Evolutionary conservation across 129 eudicot species (phyloP).

Genomic region (Flaveria brownii): DNA sequence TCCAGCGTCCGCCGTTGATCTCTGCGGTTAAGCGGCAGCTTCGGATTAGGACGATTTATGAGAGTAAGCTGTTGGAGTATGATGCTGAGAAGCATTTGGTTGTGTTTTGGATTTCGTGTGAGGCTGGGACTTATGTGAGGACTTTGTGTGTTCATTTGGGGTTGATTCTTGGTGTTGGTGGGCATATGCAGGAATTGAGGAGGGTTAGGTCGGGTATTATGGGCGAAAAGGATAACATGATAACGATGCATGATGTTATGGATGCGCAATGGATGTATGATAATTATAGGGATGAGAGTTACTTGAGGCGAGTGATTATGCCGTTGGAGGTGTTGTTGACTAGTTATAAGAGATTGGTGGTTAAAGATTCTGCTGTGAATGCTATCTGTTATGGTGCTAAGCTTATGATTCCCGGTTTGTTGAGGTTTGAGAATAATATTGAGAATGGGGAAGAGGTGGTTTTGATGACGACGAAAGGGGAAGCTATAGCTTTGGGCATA

Average conservation of each 20-base stretch:
- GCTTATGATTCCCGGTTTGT: conserved; percentile 84
- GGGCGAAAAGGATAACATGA: conserved; percentile 94
- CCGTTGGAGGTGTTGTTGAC: conserved; percentile 81
- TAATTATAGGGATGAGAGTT: conserved; percentile 75
- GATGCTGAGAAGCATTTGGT: conserved; percentile 78
- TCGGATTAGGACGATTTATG: conserved; percentile 81
- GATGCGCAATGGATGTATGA: conserved; percentile 85
- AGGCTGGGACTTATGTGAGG: conserved; percentile 92
- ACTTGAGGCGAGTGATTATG: conserved; percentile 78
- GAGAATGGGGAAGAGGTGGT: conserved; percentile 86
- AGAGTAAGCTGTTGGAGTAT: conserved; percentile 77
- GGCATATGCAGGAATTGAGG: conserved; percentile 91
- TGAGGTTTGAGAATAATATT: conserved; percentile 78
- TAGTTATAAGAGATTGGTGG: conserved; percentile 82
- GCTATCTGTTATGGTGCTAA: conserved; percentile 95
- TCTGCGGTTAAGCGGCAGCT: conserved; percentile 91
- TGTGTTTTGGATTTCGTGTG: conserved; percentile 92
- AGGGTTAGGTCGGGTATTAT: conserved; percentile 84
- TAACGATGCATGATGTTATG: conserved; percentile 93
- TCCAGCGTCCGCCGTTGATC: conserved; percentile 85
- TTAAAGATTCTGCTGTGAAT: conserved; percentile 87
- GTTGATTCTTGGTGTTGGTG: conserved; percentile 83
- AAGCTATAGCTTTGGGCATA: conserved; percentile 82
- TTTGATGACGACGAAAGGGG: conserved; percentile 89
- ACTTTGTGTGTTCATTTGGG: conserved; percentile 94